Evolutionary conservation across 345 rosid species (phyloP).

Genomic region (Citrus inodora): DNA sequence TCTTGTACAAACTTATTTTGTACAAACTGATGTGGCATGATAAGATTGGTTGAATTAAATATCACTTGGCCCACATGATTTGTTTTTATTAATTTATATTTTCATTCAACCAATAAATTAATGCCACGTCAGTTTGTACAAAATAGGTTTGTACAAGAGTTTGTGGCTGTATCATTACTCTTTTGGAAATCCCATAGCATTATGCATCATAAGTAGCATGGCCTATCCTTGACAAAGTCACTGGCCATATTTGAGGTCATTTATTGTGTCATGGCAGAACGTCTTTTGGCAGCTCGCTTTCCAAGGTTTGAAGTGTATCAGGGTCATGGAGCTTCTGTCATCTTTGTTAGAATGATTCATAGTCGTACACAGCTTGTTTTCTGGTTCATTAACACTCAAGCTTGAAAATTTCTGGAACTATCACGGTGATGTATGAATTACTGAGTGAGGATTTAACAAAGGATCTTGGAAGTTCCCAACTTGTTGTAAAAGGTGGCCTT

Average conservation of each 20-base stretch:
- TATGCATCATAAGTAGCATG: not conserved
- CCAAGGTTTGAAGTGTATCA: not conserved
- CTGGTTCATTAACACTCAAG: not conserved
- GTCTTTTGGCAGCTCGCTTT: not conserved
- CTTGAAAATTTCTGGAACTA: not conserved
- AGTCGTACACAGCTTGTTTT: not conserved
- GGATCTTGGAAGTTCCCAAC: not conserved
- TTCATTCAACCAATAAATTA: too few relatives aligned
- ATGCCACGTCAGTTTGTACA: too few relatives aligned
- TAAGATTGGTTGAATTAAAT: too few relatives aligned
- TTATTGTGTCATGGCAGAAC: not conserved
- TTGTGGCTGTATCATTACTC: too few relatives aligned
- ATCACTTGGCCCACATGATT: too few relatives aligned
- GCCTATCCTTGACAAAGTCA: not conserved
- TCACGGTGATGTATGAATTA: not conserved
- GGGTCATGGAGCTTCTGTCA: not conserved
- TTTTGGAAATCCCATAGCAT: not conserved
- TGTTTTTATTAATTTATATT: too few relatives aligned
- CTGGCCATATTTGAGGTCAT: not conserved
- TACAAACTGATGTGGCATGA: too few relatives aligned
- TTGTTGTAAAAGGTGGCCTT: not conserved
- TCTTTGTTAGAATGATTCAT: not conserved
- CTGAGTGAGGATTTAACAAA: not conserved
- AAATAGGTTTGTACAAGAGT: too few relatives aligned
- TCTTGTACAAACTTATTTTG: too few relatives aligned